These are phyloP conservation scores for Sambucus nigra DNA, from an alignment of 129 eudicot species.

Conservation along the genomic window DNA sequence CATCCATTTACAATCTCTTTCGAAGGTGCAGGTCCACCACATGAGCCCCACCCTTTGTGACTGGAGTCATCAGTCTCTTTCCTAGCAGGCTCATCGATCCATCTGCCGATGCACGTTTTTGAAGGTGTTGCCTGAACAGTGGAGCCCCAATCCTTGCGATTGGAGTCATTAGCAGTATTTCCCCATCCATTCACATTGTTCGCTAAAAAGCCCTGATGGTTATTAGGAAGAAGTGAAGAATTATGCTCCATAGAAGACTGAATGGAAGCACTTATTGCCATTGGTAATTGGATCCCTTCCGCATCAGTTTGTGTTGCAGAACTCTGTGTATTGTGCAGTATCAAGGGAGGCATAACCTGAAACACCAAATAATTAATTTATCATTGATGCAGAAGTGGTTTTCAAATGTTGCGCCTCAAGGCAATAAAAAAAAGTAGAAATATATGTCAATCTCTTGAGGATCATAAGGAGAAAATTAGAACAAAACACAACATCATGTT, in stretches of 20 bases:
- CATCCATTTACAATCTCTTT: constrained; percentile 12
- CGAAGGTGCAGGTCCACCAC: constrained; percentile 8
- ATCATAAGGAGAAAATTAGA: too few species aligned
- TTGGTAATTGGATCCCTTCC: too few species aligned
- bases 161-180: not conserved
- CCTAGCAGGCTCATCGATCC: constrained; percentile 18
- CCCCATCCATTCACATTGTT: constrained; percentile 24
- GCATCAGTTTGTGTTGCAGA: not conserved
- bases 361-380: too few species aligned
- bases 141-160: constrained; percentile 28
- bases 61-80: not conserved
- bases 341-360: not conserved
- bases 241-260: constrained; percentile 13
- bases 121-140: constrained; percentile 5
- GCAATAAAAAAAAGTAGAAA: too few species aligned
- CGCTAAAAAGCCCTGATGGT: constrained; percentile 4
- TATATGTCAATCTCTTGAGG: too few species aligned
- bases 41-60: constrained; percentile 19
- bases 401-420: too few species aligned
- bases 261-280: too few species aligned
- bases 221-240: constrained; percentile 3
- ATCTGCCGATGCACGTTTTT: constrained; percentile 8
- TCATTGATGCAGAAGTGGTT: too few species aligned
- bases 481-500: too few species aligned
- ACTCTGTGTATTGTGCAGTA: not conserved